A percentile compares a stretch with the other conserved stretches of the same genome.
These are phyloP conservation scores for Colletotrichum spinosum DNA, from an alignment of 2,329 filamentous ascomycete genomes.

Conservation along the genomic window DNA sequence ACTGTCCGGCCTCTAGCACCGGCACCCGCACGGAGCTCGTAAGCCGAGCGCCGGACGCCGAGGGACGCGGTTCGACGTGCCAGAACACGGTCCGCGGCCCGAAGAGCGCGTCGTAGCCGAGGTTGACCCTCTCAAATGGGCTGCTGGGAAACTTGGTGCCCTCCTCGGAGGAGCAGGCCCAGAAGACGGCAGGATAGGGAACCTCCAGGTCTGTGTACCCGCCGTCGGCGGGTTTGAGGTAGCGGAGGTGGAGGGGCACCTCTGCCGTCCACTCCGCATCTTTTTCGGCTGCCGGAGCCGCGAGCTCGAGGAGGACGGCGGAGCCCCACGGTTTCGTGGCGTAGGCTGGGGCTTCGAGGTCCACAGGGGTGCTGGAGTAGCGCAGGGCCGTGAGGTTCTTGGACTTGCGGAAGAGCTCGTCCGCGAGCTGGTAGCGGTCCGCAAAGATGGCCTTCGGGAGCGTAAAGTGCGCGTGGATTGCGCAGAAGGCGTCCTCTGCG, in stretches of 20 bases:
- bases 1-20: slow-evolving; percentile 68
- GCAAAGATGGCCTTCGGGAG: slow-evolving; percentile 85
- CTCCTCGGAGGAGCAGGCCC: slow-evolving; percentile 81
- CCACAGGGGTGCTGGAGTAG: slow-evolving; percentile 79
- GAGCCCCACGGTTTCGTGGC: slow-evolving; percentile 83
- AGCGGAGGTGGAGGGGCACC: slow-evolving; percentile 88
- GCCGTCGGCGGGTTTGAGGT: slow-evolving; percentile 72
- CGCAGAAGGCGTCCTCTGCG: slow-evolving; percentile 70
- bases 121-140: slow-evolving; percentile 84
- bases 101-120: slow-evolving; percentile 91
- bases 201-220: slow-evolving; percentile 69
- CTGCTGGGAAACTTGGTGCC: slow-evolving; percentile 77
- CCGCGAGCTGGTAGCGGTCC: slow-evolving; percentile 86
- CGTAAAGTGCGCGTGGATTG: slow-evolving; percentile 83
- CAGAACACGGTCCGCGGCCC: slow-evolving; percentile 83
- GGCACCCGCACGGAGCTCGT: slow-evolving; percentile 71
- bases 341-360: slow-evolving; percentile 92
- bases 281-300: slow-evolving; percentile 58
- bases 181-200: slow-evolving; percentile 88
- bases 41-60: slow-evolving; percentile 50
- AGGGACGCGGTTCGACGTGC: slow-evolving; percentile 72
- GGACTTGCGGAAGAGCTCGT: slow-evolving; percentile 80
- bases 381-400: slow-evolving; percentile 80
- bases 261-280: slow-evolving; percentile 70
- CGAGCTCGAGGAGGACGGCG: slow-evolving; percentile 79